A percentile compares a stretch with the other conserved stretches of the same genome.
phyloP scores from a whole-genome alignment of 1,284 basidiomycete genomes.

The Sphaerobolus stellatus region DNA sequence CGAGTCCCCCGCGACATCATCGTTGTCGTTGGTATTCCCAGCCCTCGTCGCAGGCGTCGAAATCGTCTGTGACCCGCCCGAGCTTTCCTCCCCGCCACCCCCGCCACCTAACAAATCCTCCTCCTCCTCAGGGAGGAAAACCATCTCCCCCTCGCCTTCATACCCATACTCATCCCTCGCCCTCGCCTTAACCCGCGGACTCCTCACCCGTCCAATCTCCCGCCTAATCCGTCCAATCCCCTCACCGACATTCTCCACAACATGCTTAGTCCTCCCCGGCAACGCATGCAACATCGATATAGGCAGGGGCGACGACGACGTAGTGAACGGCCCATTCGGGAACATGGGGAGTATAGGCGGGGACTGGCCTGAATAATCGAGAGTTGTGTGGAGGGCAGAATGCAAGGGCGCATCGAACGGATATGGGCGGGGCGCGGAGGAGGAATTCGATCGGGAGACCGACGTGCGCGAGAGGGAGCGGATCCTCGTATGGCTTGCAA shows the following conservation, averaged over 20 bases:
- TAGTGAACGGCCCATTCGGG: no score
- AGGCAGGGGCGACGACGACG: conserved; percentile 38
- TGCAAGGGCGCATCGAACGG: conserved; percentile 77
- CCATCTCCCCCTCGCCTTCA: conserved; percentile 10
- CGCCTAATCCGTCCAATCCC: conserved; percentile 52
- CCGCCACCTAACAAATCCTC: not conserved
- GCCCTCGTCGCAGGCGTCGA: conserved; percentile 36
- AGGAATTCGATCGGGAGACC: no score
- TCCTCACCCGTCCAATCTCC: conserved; percentile 51
- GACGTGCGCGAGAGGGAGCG: no score
- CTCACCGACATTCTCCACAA: conserved; percentile 52
- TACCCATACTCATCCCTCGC: conserved; percentile 30
- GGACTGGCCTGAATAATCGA: conserved; percentile 52
- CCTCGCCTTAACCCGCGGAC: conserved; percentile 24
- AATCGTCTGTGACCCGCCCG: conserved; percentile 35
- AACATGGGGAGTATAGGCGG: conserved; percentile 68
- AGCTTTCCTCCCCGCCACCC: conserved; percentile 30
- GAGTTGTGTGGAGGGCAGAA: conserved; percentile 64
- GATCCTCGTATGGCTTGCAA: conserved; percentile 31
- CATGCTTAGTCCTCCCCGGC: conserved; percentile 41
- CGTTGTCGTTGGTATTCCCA: conserved; percentile 13
- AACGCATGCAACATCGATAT: conserved; percentile 51
- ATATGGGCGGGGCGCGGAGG: not conserved
- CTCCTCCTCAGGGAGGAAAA: not conserved
- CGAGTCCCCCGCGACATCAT: conserved; percentile 36